A percentile compares a stretch with the other conserved stretches of the same genome.
phyloP scores from a whole-genome alignment of 2,329 filamentous ascomycete genomes.

The Exserohilum rostratum region DNA sequence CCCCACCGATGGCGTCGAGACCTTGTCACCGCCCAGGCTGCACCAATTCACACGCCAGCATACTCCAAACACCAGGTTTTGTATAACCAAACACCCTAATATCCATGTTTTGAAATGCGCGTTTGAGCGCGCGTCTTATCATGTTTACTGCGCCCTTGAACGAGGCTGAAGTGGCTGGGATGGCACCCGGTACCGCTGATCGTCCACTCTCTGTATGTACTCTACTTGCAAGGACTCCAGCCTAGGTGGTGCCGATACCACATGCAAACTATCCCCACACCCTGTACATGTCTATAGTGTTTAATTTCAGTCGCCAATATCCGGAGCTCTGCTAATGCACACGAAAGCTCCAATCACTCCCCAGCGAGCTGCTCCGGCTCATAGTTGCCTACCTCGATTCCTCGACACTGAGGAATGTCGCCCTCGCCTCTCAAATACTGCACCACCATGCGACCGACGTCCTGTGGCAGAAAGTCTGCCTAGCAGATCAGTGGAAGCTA shows the following conservation, averaged over 20 bases:
- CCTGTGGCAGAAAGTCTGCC: constrained; percentile 51
- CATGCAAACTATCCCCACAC: constrained; percentile 6
- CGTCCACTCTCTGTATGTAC: constrained; percentile 8
- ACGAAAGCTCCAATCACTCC: constrained; percentile 41
- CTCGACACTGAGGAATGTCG: constrained; percentile 38
- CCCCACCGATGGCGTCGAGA: constrained; percentile 11
- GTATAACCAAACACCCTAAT: not conserved
- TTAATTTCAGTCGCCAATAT: not conserved
- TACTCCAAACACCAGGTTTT: not conserved
- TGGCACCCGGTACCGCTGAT: not conserved
- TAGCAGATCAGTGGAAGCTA: constrained; percentile 48
- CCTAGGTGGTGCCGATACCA: constrained; percentile 1
- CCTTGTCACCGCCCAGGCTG: constrained; percentile 5
- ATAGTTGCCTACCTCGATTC: constrained; percentile 46
- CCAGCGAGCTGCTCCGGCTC: constrained; percentile 51
- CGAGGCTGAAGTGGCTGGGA: not conserved
- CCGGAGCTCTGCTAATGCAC: constrained; percentile 4
- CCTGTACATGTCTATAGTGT: not conserved
- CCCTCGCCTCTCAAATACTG: constrained; percentile 45
- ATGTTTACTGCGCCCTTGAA: not conserved
- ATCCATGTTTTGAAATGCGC: not conserved
- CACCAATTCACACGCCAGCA: constrained; percentile 3
- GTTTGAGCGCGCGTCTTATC: not conserved
- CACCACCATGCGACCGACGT: constrained; percentile 45
- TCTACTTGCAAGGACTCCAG: constrained; percentile 1